Evolutionary conservation across 1,284 basidiomycete genomes (phyloP).

Genomic region (Ceratobasidium sp.): DNA sequence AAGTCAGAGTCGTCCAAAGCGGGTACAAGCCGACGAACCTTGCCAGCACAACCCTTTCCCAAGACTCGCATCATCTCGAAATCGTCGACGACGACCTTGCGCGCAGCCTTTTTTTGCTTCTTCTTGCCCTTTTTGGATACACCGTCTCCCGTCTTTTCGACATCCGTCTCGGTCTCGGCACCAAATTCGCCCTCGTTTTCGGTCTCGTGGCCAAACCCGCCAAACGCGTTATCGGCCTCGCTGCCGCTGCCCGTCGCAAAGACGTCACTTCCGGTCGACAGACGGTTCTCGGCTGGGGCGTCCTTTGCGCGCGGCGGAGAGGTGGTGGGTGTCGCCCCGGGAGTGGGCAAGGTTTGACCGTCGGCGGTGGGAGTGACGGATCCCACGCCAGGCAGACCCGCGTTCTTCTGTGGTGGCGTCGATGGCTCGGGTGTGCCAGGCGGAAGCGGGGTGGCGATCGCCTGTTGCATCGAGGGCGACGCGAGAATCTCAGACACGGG

Average conservation of each 20-base stretch:
- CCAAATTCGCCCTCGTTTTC: conserved; percentile 41
- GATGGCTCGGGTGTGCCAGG: conserved; percentile 23
- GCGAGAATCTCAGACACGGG: conserved; percentile 25
- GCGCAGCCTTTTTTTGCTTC: conserved; percentile 52
- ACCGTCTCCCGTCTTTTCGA: conserved; percentile 58
- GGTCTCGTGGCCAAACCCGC: conserved; percentile 19
- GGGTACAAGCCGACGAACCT: conserved; percentile 52
- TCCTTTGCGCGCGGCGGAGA: conserved; percentile 4
- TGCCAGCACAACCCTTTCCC: conserved; percentile 95
- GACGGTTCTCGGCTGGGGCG: conserved; percentile 15
- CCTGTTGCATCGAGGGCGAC: conserved; percentile 33
- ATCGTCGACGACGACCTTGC: conserved; percentile 82
- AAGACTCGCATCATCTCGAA: conserved; percentile 96
- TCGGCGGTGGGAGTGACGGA: conserved; percentile 14
- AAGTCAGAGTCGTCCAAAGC: conserved; percentile 7
- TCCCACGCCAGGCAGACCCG: not conserved
- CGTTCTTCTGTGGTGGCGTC: conserved; percentile 19
- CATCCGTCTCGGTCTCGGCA: conserved; percentile 42
- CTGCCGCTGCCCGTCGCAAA: not conserved
- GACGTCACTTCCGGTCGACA: conserved; percentile 19
- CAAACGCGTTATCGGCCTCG: conserved; percentile 6
- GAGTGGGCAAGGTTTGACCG: conserved; percentile 25
- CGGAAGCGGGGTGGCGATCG: conserved; percentile 23
- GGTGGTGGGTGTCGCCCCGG: conserved; percentile 14
- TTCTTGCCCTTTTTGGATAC: conserved; percentile 42